Base-by-base conservation (phyloP, 108 stramenopile genomes). In the Cyclotella sp. region DNA sequence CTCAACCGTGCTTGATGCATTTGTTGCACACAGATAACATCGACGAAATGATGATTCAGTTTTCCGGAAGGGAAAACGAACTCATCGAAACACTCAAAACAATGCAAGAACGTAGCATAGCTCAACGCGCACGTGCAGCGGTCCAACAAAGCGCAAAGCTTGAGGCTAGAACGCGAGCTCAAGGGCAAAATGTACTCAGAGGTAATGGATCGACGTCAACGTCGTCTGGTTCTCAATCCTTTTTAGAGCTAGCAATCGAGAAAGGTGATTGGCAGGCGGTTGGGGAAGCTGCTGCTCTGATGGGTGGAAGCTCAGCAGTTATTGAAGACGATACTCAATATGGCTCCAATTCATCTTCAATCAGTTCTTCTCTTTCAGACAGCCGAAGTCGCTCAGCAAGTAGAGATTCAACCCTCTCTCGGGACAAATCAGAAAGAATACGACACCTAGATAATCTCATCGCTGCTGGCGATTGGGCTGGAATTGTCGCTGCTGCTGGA, bases 181-280 rank as follows among this genome's bases (percentile, higher is more conserved):
- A 52, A 53, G 51, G 57, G 29, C 43, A 46, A 39, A 29, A 28
- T 57, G 53, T 24, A 52, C 46, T 14, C 42, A 19, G 57, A 4
- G 70, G 45, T 22, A 14, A 39, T 42, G n/a, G 12, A 0, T 28
- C 39, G 13, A 30, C 12, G 10, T 76, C 75, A 5, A 45, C 43
- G 16, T 69, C 76, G 26, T 62, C 68, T 2, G 43, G 72, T 19
- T 40, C 61, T 41, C 44, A 69, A 28, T 75, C 81, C 14, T 75
- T 80, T 11, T 51, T 85, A 44, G 82, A 85, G 41, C 62, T 71
- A 24, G 95, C 92, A 9, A 87, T 93, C 42, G 92, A 91, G 51
- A 77, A 76, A 0, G 95, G 95, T 46, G 95, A 95, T 80, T 95
- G 95, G 95, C 91, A 89, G 41, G 95, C 95, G 41, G 95, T 95